Conservation (phyloP, 257 asterid species). For the Salvia hispanica region DNA sequence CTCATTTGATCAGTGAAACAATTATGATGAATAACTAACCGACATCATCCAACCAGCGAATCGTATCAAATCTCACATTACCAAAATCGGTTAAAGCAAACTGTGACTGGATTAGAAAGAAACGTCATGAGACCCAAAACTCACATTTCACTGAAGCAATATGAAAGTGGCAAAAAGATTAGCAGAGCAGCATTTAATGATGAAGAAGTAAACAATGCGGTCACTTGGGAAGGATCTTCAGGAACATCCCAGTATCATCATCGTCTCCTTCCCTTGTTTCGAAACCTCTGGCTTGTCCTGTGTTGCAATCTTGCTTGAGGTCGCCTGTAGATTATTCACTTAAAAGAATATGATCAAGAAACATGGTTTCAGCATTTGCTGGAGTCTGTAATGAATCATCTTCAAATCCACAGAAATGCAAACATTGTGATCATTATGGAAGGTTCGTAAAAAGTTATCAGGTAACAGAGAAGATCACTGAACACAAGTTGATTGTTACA, state of each 20-base stretch:
- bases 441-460: neutral
- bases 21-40: neutral
- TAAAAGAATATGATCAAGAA: neutral
- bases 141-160: conserved; percentile 25
- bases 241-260: conserved; percentile 81
- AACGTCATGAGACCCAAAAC: conserved; percentile 18
- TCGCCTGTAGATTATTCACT: conserved; percentile 46
- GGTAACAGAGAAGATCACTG: neutral
- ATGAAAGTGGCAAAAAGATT: conserved; percentile 9
- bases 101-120: conserved; percentile 6
- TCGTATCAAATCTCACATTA: neutral
- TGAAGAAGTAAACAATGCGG: conserved; percentile 14
- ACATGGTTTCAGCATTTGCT: neutral
- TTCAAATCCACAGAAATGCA: neutral
- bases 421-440: neutral
- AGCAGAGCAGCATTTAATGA: conserved; percentile 9
- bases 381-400: neutral
- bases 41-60: neutral
- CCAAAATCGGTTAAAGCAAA: conserved; percentile 12
- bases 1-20: neutral
- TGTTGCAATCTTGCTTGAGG: conserved; percentile 36
- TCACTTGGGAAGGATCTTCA: conserved; percentile 58
- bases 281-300: conserved; percentile 48
- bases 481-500: neutral
- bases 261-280: conserved; percentile 45